Conservation (phyloP, 2,329 filamentous ascomycete species). For the Phaeosphaeria sp. region DNA sequence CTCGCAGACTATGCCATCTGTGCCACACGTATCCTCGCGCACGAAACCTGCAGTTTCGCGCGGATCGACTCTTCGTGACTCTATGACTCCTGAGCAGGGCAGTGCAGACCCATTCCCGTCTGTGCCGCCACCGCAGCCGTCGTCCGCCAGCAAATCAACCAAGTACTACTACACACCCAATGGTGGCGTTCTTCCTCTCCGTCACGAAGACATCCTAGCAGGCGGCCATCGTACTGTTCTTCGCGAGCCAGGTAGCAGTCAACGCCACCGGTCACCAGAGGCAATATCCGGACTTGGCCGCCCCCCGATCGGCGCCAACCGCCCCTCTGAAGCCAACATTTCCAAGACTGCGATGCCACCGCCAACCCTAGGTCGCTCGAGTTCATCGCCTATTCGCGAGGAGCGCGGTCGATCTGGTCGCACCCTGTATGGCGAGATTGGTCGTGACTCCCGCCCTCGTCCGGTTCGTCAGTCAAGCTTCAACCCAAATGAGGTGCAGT, state of each 20-base stretch:
- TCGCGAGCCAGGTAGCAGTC: slow-evolving; percentile 38
- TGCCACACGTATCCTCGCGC: slow-evolving; percentile 34
- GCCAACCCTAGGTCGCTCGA: slow-evolving; percentile 28
- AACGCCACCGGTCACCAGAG: slow-evolving; percentile 31
- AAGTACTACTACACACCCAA: slow-evolving; percentile 37
- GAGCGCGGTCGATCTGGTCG: slow-evolving; percentile 33
- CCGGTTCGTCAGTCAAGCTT: slow-evolving; percentile 37
- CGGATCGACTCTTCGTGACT: slow-evolving; percentile 40
- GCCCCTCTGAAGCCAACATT: slow-evolving; percentile 27
- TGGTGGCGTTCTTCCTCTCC: slow-evolving; percentile 29
- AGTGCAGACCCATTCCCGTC: slow-evolving; percentile 38
- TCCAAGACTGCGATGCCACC: slow-evolving; percentile 17
- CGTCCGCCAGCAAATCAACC: slow-evolving; percentile 25
- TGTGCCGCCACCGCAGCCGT: slow-evolving; percentile 25
- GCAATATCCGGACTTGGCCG: slow-evolving; percentile 32
- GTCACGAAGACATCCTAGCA: slow-evolving; percentile 30
- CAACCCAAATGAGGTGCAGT: slow-evolving; percentile 40
- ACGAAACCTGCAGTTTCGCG: slow-evolving; percentile 32
- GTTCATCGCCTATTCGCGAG: slow-evolving; percentile 28
- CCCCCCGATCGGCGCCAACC: slow-evolving; percentile 43
- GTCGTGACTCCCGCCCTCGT: slow-evolving; percentile 13
- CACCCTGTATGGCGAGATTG: slow-evolving; percentile 35
- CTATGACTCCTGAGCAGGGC: slow-evolving; percentile 32
- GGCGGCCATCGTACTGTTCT: slow-evolving; percentile 40
- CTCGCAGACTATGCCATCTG: slow-evolving; percentile 52